A percentile compares a stretch with the other conserved stretches of the same genome.
Evolutionary conservation across 2,329 filamentous ascomycete species (phyloP).

Genomic region (Verticillium klebahnii): DNA sequence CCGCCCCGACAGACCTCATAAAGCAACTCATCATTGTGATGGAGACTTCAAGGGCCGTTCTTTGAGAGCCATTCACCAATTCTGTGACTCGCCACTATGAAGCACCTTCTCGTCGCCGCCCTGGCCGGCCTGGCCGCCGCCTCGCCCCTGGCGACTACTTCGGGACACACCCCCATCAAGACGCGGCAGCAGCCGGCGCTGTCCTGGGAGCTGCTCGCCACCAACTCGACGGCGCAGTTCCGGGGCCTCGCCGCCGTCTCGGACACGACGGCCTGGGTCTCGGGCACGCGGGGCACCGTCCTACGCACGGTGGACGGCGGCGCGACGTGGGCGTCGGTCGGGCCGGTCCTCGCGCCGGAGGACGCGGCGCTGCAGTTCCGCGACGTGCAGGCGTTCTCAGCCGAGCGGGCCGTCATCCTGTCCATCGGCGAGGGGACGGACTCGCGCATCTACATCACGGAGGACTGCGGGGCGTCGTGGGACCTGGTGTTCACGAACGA

Average conservation of each 20-base stretch:
- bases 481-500: conserved; percentile 19
- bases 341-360: conserved; percentile 16
- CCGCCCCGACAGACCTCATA: neutral
- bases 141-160: neutral
- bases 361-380: conserved; percentile 24
- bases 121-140: conserved; percentile 3
- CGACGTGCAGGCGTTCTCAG: conserved; percentile 32
- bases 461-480: conserved; percentile 23
- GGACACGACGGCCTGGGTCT: conserved; percentile 23
- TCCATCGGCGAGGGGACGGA: conserved; percentile 25
- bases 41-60: neutral
- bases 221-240: conserved; percentile 20
- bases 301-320: conserved; percentile 23
- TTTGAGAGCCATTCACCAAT: neutral
- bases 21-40: neutral
- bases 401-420: conserved; percentile 33
- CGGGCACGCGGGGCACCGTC: conserved; percentile 23
- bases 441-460: conserved; percentile 25
- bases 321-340: conserved; percentile 22
- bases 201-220: conserved; percentile 20
- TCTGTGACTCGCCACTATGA: neutral
- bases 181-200: conserved; percentile 4
- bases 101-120: neutral
- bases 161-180: neutral
- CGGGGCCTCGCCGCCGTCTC: conserved; percentile 25